Evolutionary conservation across 371 early-diverging fungal genomes (phyloP), one percentile per base, ranked within the genome.

Genomic region (Mucor irregularis): DNA sequence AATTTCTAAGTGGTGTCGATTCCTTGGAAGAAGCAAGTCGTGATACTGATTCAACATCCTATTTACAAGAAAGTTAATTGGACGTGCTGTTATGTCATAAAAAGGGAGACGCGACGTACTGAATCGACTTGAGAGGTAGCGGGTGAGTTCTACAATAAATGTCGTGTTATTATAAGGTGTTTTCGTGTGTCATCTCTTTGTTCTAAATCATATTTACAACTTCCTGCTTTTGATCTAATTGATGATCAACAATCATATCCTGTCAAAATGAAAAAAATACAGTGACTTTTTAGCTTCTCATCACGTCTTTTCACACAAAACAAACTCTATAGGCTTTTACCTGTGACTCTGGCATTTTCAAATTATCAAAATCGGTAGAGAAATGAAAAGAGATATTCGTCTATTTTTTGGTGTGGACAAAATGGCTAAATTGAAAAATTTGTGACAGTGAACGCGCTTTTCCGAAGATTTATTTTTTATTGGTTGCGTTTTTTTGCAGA

Each of bases 1-100:
- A 64, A 16, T 60, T 60, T 17, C 56, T 54, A 40, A 58, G 42
- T 33, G 58, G 58, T 34, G 58, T 64, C 19, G 59, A 64, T 49
- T 59, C 64, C 34, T 59, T 58, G 26, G 58, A 61, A 33, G 52
- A 58, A 42, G 43, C 29, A 2, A 50, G 16, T 17, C 34, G 44
- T 19, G 47, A 38, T 24, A 17, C 42, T 42, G 61, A 62, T 9
- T 62, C 62, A 17, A 56, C 19, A 42, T 62, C 62, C 62, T 58
- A 40, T 11, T 30, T 26, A 14, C 25, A 42, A 4, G 16, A 29
- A 21, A 22, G 3, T 3, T 48, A 14, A 40, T 19, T 53, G n/a
- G 9, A 40, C 16, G 39, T 17, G 40, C 29, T 40, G 26, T 40
- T 2, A 43, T 7, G n/a, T n/a, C n/a, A 3, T 22, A 39, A 14